These are phyloP conservation scores for Chlamydomonas schloesseri DNA, from an alignment of 139 green algal species.

Conservation along the genomic window DNA sequence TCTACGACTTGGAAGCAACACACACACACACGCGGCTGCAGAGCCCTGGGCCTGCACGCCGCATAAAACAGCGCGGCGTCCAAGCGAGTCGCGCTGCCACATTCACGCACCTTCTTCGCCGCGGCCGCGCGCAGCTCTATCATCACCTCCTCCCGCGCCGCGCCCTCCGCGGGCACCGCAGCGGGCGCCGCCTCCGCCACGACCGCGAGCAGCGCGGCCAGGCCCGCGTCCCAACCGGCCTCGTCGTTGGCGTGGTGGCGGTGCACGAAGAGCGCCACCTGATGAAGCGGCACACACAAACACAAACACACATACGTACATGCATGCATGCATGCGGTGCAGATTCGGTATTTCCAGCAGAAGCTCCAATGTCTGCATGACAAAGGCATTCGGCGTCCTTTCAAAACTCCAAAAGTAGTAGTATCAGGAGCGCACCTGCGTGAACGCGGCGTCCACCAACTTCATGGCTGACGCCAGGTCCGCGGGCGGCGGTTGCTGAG, in stretches of 20 bases:
- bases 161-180: not conserved
- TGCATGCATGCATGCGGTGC: no score
- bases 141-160: not conserved
- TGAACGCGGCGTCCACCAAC: not conserved
- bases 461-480: not conserved
- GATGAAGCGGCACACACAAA: no score
- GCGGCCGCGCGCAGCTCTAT: not conserved
- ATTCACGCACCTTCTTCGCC: not conserved
- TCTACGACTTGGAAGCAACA: no score
- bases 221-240: not conserved
- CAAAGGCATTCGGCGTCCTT: no score
- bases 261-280: conserved; percentile 25
- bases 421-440: not conserved
- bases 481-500: not conserved
- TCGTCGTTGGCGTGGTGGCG: not conserved
- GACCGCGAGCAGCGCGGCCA: not conserved
- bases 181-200: conserved; percentile 3
- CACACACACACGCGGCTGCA: no score
- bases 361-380: no score
- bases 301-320: no score
- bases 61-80: no score
- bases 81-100: no score
- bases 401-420: no score
- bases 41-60: no score
- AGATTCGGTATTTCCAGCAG: no score